These are phyloP conservation scores for Dactylellina sp. DNA, from an alignment of 2,329 filamentous ascomycete species.

Conservation along the genomic window DNA sequence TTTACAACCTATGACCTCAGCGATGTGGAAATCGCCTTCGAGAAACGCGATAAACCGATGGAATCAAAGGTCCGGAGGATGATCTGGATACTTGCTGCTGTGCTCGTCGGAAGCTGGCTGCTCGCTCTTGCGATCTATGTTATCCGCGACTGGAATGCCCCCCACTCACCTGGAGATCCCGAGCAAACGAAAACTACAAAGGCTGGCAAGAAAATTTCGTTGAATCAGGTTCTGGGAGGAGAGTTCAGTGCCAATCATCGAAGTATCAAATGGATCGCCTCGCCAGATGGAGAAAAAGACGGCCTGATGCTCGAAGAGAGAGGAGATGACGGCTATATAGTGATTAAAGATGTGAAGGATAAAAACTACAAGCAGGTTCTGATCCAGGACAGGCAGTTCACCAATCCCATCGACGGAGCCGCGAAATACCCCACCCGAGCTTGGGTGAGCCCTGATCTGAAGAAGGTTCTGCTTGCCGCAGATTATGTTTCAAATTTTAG, in stretches of 20 bases:
- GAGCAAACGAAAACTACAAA: constrained; percentile 67
- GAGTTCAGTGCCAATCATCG: constrained; percentile 74
- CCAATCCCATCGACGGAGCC: constrained; percentile 67
- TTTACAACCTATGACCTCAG: constrained; percentile 68
- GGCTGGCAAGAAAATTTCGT: constrained; percentile 76
- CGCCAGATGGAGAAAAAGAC: constrained; percentile 78
- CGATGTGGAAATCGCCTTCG: constrained; percentile 63
- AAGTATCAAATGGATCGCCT: constrained; percentile 80
- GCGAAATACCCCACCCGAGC: constrained; percentile 71
- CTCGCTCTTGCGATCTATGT: constrained; percentile 76
- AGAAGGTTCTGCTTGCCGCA: constrained; percentile 85
- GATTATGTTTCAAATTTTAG: constrained; percentile 81
- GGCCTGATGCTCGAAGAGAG: constrained; percentile 83
- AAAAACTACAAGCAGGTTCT: constrained; percentile 72
- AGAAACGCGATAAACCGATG: constrained; percentile 68
- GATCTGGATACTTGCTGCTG: constrained; percentile 71
- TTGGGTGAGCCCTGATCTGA: constrained; percentile 84
- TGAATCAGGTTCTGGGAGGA: constrained; percentile 77
- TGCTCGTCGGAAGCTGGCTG: constrained; percentile 77
- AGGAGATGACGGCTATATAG: constrained; percentile 73
- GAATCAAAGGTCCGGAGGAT: constrained; percentile 75
- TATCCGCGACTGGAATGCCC: constrained; percentile 73
- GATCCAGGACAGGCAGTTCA: constrained; percentile 77
- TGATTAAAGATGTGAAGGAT: constrained; percentile 84
- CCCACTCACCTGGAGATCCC: constrained; percentile 75